Evolutionary conservation across 805 yeast species (phyloP), one percentile per base, ranked within the genome.

Genomic region (Candida anglica): DNA sequence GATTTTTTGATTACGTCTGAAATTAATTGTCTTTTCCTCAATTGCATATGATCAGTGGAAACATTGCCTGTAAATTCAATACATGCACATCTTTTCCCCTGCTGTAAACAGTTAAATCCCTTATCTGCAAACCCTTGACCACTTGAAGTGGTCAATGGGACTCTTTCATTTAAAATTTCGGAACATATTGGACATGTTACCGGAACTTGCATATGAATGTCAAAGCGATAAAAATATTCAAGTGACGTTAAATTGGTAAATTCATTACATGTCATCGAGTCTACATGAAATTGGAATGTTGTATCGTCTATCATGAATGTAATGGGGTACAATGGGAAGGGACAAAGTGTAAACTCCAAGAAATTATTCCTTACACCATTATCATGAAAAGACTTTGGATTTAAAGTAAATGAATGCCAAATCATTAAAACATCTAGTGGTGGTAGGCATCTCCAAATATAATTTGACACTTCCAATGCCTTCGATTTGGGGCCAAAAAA

Each of bases 401-500:
- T 48, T 33, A 50, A 39, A 23, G 49, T 28, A 29, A 51, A 48
- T 1, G 52, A 40, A 30, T 52, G 48, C 58, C 56, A 52, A 9
- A 52, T 48, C 46, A 51, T 35, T 10, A 49, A 16, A 3, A 52
- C 44, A 33, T 52, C 58, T 27, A 52, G 33, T 3, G 56, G 54
- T 2, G 56, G 56, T n/a, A 46, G 25, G 4, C n/a, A n/a, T 27
- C 25, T n/a, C n/a, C n/a, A n/a, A n/a, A n/a, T n/a, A n/a, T n/a
- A n/a, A n/a, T n/a, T n/a, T n/a, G n/a, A n/a, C n/a, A n/a, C n/a
- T n/a, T n/a, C n/a, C n/a, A n/a, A n/a, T n/a, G n/a, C n/a, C n/a
- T n/a, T n/a, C n/a, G n/a, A n/a, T n/a, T n/a, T n/a, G n/a, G n/a
- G n/a, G n/a, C n/a, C n/a, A n/a, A n/a, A n/a, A n/a, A n/a, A n/a